These are phyloP conservation scores for Mallotus nudiflorus DNA, from an alignment of 345 rosid genomes.

Conservation along the genomic window DNA sequence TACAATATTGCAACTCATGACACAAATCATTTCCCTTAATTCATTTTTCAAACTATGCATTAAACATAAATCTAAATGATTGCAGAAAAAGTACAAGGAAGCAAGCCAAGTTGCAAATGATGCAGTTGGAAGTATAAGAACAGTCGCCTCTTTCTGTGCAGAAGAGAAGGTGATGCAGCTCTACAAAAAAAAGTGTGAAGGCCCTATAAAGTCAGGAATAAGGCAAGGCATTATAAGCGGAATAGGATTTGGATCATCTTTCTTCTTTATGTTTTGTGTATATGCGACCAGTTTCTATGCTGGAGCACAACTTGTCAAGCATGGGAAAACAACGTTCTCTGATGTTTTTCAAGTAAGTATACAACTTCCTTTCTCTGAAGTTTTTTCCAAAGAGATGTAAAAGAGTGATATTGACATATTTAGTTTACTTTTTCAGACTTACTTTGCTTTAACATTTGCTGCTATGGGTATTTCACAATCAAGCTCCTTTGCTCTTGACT, in stretches of 20 bases:
- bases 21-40: no score
- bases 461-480: slow-evolving; percentile 65
- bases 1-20: no score
- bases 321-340: slow-evolving; percentile 47
- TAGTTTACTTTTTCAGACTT: slow-evolving; percentile 47
- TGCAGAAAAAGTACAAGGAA: slow-evolving; percentile 81
- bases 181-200: slow-evolving; percentile 73
- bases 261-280: slow-evolving; percentile 54
- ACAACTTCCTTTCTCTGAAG: not conserved
- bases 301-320: slow-evolving; percentile 62
- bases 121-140: slow-evolving; percentile 86
- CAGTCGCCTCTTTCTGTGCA: slow-evolving; percentile 86
- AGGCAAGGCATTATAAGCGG: slow-evolving; percentile 79
- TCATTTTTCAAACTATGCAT: no score
- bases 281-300: slow-evolving; percentile 71
- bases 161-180: slow-evolving; percentile 81
- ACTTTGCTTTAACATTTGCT: slow-evolving; percentile 69
- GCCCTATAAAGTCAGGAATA: slow-evolving; percentile 66
- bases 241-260: slow-evolving; percentile 65
- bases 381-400: no score
- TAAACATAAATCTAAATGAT: not conserved
- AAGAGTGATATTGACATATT: no score
- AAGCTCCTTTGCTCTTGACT: slow-evolving; percentile 52
- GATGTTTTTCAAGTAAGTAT: slow-evolving; percentile 72
- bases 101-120: slow-evolving; percentile 93